These are phyloP conservation scores for Termitomyces sp. DNA, from an alignment of 768 basidiomycete genomes.

Conservation along the genomic window DNA sequence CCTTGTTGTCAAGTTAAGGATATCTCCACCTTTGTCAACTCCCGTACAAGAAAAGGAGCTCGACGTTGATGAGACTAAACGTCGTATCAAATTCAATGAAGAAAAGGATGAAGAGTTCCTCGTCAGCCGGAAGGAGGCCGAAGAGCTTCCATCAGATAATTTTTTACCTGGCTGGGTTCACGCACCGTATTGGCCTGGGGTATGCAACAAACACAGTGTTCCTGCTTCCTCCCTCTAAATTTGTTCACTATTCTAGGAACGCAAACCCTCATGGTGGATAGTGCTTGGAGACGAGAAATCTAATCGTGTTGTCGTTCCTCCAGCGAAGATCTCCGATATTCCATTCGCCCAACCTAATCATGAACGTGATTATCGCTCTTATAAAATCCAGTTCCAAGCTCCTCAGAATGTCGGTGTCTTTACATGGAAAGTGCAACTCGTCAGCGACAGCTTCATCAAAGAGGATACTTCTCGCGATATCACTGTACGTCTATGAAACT, in stretches of 20 bases:
- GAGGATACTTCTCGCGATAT: slow-evolving; percentile 71
- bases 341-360: slow-evolving; percentile 49
- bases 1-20: slow-evolving; percentile 76
- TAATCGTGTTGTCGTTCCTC: slow-evolving; percentile 82
- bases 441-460: slow-evolving; percentile 87
- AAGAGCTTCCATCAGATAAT: slow-evolving; percentile 43
- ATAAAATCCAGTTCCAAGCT: slow-evolving; percentile 93
- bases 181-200: slow-evolving; percentile 89
- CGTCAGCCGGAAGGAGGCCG: slow-evolving; percentile 51
- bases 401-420: slow-evolving; percentile 80
- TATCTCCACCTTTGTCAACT: slow-evolving; percentile 47
- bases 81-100: slow-evolving; percentile 40
- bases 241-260: slow-evolving; percentile 42
- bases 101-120: slow-evolving; percentile 72
- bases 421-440: slow-evolving; percentile 81
- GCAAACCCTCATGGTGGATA: slow-evolving; percentile 91
- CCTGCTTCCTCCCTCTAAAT: neutral
- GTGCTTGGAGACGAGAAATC: slow-evolving; percentile 84
- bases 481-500: slow-evolving; percentile 42
- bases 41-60: slow-evolving; percentile 31
- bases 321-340: slow-evolving; percentile 74
- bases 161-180: slow-evolving; percentile 63
- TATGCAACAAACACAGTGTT: slow-evolving; percentile 29
- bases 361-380: slow-evolving; percentile 66
- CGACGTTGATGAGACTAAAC: slow-evolving; percentile 42